Percentiles rank a stretch among this genome's conserved stretches.
Conservation (phyloP, 345 rosid genomes). For the Boechera retrofracta region DNA sequence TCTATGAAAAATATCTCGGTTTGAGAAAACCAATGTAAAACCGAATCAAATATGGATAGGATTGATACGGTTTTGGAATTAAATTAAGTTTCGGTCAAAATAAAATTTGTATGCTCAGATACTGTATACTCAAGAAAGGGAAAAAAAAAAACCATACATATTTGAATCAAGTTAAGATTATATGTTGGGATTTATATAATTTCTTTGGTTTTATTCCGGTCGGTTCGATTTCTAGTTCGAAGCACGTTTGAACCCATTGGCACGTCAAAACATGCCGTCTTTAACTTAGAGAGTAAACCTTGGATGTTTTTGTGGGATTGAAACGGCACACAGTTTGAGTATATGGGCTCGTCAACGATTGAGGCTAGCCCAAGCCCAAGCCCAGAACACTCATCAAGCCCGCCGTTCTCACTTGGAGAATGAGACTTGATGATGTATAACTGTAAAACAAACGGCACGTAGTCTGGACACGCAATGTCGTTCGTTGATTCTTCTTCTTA, state of each 20-base stretch:
- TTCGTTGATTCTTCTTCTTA: background rate
- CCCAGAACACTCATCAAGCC: background rate
- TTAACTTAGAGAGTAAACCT: too few species aligned
- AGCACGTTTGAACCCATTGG: too few species aligned
- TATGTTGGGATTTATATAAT: too few species aligned
- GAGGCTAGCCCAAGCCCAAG: background rate
- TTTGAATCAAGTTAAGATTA: too few species aligned
- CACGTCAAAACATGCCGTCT: too few species aligned
- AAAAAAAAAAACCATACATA: too few species aligned
- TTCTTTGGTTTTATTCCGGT: too few species aligned
- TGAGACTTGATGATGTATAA: conserved; percentile 23
- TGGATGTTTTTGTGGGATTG: too few species aligned
- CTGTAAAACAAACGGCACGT: conserved; percentile 28
- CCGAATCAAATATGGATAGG: background rate
- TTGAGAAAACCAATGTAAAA: background rate
- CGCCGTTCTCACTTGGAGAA: background rate
- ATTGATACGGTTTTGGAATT: background rate
- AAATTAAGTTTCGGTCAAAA: too few species aligned
- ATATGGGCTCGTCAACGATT: background rate
- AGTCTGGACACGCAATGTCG: conserved; percentile 4
- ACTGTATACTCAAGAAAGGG: too few species aligned
- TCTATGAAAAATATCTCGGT: background rate
- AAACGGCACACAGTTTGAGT: background rate
- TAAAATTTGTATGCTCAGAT: too few species aligned
- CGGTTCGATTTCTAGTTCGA: too few species aligned